These are phyloP conservation scores for Gymnopus androsaceus DNA, from an alignment of 1,284 basidiomycete genomes.

Conservation along the genomic window DNA sequence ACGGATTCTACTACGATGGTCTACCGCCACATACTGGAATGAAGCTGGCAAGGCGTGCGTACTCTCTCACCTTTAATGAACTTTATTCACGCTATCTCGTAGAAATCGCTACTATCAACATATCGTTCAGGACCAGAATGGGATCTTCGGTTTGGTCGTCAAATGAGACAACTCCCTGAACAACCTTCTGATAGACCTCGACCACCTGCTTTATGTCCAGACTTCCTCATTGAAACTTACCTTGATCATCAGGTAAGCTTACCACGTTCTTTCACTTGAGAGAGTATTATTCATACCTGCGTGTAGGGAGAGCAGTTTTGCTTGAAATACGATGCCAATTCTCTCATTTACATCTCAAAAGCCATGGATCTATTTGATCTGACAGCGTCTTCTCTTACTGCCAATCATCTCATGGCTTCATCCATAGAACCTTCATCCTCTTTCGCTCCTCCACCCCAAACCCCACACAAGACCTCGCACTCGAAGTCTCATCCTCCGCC, in stretches of 20 bases:
- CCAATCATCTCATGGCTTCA: conserved; percentile 46
- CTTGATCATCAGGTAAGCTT: conserved; percentile 85
- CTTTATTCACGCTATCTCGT: conserved; percentile 12
- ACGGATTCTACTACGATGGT: conserved; percentile 96
- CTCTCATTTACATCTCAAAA: conserved; percentile 96
- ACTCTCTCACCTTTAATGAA: background rate
- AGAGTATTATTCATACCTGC: background rate
- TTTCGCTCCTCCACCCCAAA: conserved; percentile 27
- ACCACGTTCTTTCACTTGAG: background rate
- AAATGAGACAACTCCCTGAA: conserved; percentile 49
- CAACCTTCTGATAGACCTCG: conserved; percentile 39
- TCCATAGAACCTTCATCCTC: conserved; percentile 28
- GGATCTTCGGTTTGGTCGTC: conserved; percentile 94
- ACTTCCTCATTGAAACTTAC: conserved; percentile 98
- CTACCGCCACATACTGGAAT: conserved; percentile 96
- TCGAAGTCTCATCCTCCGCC: conserved; percentile 74
- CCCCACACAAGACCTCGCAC: conserved; percentile 47
- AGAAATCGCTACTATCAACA: conserved; percentile 99
- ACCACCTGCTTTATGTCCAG: conserved; percentile 85
- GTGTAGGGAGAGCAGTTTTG: conserved; percentile 90
- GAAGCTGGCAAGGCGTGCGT: conserved; percentile 95
- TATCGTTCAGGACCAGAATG: conserved; percentile 99
- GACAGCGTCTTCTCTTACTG: conserved; percentile 76
- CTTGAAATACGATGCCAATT: conserved; percentile 98
- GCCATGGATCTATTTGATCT: conserved; percentile 99